Evolutionary conservation across 1,284 basidiomycete species (phyloP).

Genomic region (Apiotrichum brassicae): DNA sequence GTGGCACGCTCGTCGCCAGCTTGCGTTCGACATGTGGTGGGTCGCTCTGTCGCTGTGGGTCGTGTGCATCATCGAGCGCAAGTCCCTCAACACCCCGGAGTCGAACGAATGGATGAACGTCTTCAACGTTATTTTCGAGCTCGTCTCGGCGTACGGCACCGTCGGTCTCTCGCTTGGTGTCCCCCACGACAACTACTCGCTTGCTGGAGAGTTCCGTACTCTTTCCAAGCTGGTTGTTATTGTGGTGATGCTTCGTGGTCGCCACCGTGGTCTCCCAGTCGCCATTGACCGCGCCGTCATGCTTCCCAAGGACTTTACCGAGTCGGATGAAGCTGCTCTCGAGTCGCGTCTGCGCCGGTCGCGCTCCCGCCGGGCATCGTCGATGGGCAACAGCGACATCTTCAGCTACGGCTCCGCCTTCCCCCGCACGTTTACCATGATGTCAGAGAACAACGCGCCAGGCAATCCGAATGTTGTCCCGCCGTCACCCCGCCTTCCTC

Average conservation of each 20-base stretch:
- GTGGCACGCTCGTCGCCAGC: constrained; percentile 64
- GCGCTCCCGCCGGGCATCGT: constrained; percentile 6
- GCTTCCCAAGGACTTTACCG: constrained; percentile 43
- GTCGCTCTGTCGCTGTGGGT: constrained; percentile 68
- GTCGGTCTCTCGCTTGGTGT: constrained; percentile 78
- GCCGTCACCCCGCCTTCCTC: background rate
- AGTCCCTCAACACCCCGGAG: constrained; percentile 54
- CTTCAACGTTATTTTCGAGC: constrained; percentile 56
- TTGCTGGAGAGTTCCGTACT: constrained; percentile 33
- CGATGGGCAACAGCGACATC: constrained; percentile 1
- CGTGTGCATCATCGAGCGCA: constrained; percentile 77
- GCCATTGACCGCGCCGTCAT: constrained; percentile 47
- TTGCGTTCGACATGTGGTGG: constrained; percentile 95
- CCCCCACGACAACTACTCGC: constrained; percentile 51
- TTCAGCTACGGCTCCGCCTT: constrained; percentile 3
- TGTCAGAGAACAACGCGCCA: background rate
- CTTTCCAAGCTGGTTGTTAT: constrained; percentile 40
- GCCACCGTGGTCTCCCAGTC: constrained; percentile 40
- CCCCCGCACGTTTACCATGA: constrained; percentile 8
- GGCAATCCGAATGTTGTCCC: background rate
- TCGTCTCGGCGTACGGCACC: constrained; percentile 81
- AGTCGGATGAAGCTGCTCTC: constrained; percentile 35
- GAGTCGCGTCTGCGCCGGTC: constrained; percentile 26
- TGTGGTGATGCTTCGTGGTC: constrained; percentile 38
- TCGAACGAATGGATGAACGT: constrained; percentile 67